These are phyloP conservation scores for Aspergillus brasiliensis DNA, from an alignment of 2,329 filamentous ascomycete species.

Conservation along the genomic window DNA sequence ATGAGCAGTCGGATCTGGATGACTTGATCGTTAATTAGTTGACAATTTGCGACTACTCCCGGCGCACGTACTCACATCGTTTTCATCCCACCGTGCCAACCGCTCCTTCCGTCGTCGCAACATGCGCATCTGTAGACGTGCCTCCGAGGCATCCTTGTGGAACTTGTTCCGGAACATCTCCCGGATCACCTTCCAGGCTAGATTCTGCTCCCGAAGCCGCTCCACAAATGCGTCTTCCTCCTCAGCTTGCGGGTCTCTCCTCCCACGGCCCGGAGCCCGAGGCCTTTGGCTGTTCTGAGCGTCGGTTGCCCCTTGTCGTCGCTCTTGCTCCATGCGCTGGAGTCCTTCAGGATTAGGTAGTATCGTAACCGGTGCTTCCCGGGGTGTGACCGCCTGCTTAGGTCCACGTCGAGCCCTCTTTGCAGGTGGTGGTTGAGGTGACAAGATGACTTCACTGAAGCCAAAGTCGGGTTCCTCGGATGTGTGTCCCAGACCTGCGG, in stretches of 20 bases:
- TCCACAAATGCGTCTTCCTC: constrained; percentile 44
- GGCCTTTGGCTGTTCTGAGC: constrained; percentile 28
- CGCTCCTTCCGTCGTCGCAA: constrained; percentile 40
- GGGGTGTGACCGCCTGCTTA: constrained; percentile 22
- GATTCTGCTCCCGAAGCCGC: constrained; percentile 37
- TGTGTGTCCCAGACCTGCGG: constrained; percentile 29
- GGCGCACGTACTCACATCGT: constrained; percentile 48
- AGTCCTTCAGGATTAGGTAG: constrained; percentile 44
- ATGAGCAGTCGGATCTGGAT: constrained; percentile 39
- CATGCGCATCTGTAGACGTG: constrained; percentile 47
- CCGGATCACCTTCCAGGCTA: constrained; percentile 43
- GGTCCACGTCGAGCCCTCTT: constrained; percentile 29
- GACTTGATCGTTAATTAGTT: constrained; percentile 17
- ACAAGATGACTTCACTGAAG: constrained; percentile 24
- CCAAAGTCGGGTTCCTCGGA: constrained; percentile 21
- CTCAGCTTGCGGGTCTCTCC: constrained; percentile 41
- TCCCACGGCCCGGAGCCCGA: constrained; percentile 36
- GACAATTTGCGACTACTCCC: background rate
- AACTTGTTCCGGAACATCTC: constrained; percentile 40
- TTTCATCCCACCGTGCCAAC: constrained; percentile 41
- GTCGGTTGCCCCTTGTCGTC: constrained; percentile 30
- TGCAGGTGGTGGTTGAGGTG: constrained; percentile 25
- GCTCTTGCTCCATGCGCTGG: constrained; percentile 42
- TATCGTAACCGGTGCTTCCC: constrained; percentile 38
- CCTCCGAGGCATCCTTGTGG: constrained; percentile 41